phyloP scores from a whole-genome alignment of 805 yeast species.

The Hanseniaspora taiwanica region DNA sequence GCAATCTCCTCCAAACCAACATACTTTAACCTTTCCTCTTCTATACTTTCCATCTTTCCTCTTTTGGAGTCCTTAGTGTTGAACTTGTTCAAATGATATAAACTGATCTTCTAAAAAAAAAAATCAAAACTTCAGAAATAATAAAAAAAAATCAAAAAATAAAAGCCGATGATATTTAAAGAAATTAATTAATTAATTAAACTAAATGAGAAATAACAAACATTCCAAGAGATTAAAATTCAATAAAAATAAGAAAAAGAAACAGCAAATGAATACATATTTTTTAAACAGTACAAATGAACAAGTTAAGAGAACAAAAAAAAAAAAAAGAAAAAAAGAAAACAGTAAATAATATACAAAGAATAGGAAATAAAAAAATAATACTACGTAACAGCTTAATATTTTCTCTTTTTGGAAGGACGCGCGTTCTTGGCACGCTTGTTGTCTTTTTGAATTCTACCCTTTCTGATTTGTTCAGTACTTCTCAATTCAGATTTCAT shows the following conservation, averaged over 20 bases:
- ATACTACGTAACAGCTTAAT: slow-evolving; percentile 4
- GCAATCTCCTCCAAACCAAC: slow-evolving; percentile 70
- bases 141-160: too few relatives aligned
- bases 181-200: background rate
- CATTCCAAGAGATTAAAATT: too few relatives aligned
- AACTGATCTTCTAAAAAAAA: too few relatives aligned
- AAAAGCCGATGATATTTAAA: background rate
- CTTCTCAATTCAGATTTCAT: slow-evolving; percentile 42
- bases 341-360: background rate
- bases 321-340: background rate
- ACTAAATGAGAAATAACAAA: too few relatives aligned
- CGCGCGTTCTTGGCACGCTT: slow-evolving; percentile 77
- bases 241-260: too few relatives aligned
- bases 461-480: slow-evolving; percentile 67
- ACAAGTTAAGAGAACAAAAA: background rate
- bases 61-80: too few relatives aligned
- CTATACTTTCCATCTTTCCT: slow-evolving; percentile 15
- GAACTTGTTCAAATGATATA: too few relatives aligned
- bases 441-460: slow-evolving; percentile 55
- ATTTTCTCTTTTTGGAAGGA: slow-evolving; percentile 37
- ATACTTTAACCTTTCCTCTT: slow-evolving; percentile 25
- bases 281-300: too few relatives aligned
- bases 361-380: background rate
- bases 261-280: too few relatives aligned
- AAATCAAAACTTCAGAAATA: too few relatives aligned